Conservation (phyloP, 257 asterid genomes). For the Przewalskia tangutica region DNA sequence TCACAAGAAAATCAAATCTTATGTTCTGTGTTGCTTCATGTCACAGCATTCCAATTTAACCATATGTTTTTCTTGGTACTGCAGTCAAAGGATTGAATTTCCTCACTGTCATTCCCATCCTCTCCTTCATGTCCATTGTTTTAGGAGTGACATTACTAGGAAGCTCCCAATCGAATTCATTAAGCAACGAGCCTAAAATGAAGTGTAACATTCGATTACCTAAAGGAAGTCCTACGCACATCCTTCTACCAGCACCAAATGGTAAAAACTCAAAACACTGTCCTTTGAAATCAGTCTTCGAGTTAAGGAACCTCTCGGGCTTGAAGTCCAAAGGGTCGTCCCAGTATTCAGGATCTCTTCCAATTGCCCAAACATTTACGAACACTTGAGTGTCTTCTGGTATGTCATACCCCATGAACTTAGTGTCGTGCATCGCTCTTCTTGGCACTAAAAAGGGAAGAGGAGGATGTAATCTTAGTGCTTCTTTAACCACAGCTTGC, state of each 20-base stretch:
- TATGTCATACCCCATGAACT: constrained; percentile 35
- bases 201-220: constrained; percentile 49
- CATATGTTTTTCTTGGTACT: constrained; percentile 13
- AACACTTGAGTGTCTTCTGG: constrained; percentile 44
- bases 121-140: constrained; percentile 25
- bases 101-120: constrained; percentile 19
- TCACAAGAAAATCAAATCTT: background rate
- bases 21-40: background rate
- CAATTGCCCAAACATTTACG: constrained; percentile 46
- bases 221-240: constrained; percentile 47
- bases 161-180: constrained; percentile 26
- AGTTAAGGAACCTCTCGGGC: constrained; percentile 40
- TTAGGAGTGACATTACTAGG: background rate
- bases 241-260: constrained; percentile 55
- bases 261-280: constrained; percentile 46
- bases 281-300: constrained; percentile 43
- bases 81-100: constrained; percentile 21
- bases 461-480: constrained; percentile 43
- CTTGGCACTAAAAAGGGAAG: constrained; percentile 46
- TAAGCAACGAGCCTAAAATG: constrained; percentile 19
- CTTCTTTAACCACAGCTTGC: constrained; percentile 48
- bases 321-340: constrained; percentile 39
- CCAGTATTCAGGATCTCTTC: constrained; percentile 48
- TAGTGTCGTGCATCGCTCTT: constrained; percentile 33
- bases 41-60: background rate